A percentile compares a stretch with the other conserved stretches of the same genome.
These are phyloP conservation scores for Pinus albicaulis DNA, from an alignment of 75 land plant species.

Conservation along the genomic window DNA sequence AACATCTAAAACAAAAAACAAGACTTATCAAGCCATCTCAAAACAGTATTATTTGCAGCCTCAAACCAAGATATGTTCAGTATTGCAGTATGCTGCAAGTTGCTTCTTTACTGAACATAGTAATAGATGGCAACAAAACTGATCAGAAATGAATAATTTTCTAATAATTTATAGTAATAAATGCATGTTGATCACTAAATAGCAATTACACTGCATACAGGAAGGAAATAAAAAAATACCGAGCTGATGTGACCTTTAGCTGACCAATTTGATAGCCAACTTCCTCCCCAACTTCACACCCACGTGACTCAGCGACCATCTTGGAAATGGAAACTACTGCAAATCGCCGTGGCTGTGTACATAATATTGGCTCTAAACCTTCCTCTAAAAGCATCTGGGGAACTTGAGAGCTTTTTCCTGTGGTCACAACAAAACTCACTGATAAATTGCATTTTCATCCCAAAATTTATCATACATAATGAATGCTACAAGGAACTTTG, in stretches of 20 bases:
- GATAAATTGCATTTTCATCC: background rate
- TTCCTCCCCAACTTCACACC: conserved; percentile 64
- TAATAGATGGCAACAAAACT: background rate
- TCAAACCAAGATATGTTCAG: too few relatives aligned
- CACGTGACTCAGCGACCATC: conserved; percentile 69
- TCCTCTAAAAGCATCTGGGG: conserved; percentile 86
- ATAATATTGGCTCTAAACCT: conserved; percentile 61
- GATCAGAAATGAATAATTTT: background rate
- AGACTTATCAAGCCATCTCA: too few relatives aligned
- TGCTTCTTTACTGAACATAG: background rate
- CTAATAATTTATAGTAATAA: conserved; percentile 1
- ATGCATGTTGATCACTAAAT: background rate
- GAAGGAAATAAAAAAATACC: conserved; percentile 22
- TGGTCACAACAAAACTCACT: background rate
- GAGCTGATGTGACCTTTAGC: conserved; percentile 42
- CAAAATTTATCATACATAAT: background rate
- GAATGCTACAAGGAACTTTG: background rate
- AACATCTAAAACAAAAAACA: too few relatives aligned
- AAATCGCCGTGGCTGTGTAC: conserved; percentile 91
- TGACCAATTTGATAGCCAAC: conserved; percentile 95
- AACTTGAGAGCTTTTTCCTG: conserved; percentile 95
- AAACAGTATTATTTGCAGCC: too few relatives aligned
- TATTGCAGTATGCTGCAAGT: background rate
- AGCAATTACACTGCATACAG: background rate
- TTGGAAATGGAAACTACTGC: conserved; percentile 90